phyloP scores from a whole-genome alignment of 2,329 filamentous ascomycete species.

The Penicillium sclerotigenum region DNA sequence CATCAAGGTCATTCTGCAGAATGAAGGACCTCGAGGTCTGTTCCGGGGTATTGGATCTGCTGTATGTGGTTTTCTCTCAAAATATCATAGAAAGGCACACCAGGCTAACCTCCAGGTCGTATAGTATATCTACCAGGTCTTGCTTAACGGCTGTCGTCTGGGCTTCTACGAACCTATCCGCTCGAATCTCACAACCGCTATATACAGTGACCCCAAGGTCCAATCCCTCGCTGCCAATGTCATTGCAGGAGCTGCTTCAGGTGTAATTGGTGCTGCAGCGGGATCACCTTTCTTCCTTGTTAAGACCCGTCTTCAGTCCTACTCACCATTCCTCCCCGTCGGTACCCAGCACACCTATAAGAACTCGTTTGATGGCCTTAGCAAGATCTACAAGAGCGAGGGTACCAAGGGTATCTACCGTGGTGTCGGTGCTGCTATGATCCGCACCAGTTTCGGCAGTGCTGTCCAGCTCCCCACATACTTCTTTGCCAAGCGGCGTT shows the following conservation, averaged over 20 bases:
- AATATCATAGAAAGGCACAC: not conserved
- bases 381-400: conserved; percentile 73
- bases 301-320: conserved; percentile 94
- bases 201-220: conserved; percentile 69
- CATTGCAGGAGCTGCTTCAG: conserved; percentile 83
- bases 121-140: conserved; percentile 89
- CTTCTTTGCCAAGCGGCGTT: conserved; percentile 88
- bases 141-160: conserved; percentile 92
- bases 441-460: conserved; percentile 91
- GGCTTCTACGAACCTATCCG: conserved; percentile 98
- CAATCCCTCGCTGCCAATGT: conserved; percentile 92
- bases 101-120: conserved; percentile 1
- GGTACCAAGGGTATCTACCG: conserved; percentile 81
- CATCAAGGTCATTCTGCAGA: conserved; percentile 80
- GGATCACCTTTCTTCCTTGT: conserved; percentile 97
- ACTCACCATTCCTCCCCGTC: conserved; percentile 85
- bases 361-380: conserved; percentile 78
- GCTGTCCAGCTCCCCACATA: conserved; percentile 96
- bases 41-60: conserved; percentile 88
- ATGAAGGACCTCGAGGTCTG: conserved; percentile 82
- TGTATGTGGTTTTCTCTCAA: conserved; percentile 39
- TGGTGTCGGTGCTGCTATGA: conserved; percentile 89
- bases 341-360: conserved; percentile 95
- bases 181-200: conserved; percentile 61
- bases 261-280: conserved; percentile 85